Evolutionary conservation across 768 basidiomycete species (phyloP), one percentile per base, ranked within the genome.

Genomic region (Serendipita sp.): DNA sequence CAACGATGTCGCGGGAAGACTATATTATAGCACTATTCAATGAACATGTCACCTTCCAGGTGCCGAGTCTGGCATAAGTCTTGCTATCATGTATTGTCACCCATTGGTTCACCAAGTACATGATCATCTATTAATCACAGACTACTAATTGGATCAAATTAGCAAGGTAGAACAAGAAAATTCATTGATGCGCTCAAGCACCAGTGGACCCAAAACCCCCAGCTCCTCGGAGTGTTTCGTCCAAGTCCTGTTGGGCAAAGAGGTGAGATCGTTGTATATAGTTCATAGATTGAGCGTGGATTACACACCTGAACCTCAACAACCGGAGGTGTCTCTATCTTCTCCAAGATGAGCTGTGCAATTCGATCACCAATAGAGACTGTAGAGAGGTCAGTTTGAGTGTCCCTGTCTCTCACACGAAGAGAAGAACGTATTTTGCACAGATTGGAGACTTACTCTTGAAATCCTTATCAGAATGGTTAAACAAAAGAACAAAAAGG

Each of bases 131-230:
- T 41, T 41, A 3, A 41, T 4, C 38, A 41, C 38, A 4, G 38
- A 41, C 13, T 41, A 41, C 13, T 3, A 41, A 41, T 13, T 4
- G 4, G 38, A 41, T 13, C 13, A 13, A 41, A 13, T 41, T 4
- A 13, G 38, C 38, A 41, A 13, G 38, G 13, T 41, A 41, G 3
- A 13, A 13, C n/a, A n/a, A n/a, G n/a, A n/a, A n/a, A n/a, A n/a
- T n/a, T n/a, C n/a, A n/a, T n/a, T n/a, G 38, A 4, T 13, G 38
- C 13, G 13, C 38, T 41, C 38, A 51, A 16, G n/a, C n/a, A 4
- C 95, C 95, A 2, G 95, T 98, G 3, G 94, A 97, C 0, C 96
- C 96, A 69, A 96, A 98, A 0, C 93, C 96, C 44, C 85, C 85
- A 23, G 78, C 77, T 18, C 96, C 95, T 45, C 96, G 85, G 35